phyloP scores from a whole-genome alignment of 2,329 filamentous ascomycete species.

The Paecilomyces dactylethromorphus region DNA sequence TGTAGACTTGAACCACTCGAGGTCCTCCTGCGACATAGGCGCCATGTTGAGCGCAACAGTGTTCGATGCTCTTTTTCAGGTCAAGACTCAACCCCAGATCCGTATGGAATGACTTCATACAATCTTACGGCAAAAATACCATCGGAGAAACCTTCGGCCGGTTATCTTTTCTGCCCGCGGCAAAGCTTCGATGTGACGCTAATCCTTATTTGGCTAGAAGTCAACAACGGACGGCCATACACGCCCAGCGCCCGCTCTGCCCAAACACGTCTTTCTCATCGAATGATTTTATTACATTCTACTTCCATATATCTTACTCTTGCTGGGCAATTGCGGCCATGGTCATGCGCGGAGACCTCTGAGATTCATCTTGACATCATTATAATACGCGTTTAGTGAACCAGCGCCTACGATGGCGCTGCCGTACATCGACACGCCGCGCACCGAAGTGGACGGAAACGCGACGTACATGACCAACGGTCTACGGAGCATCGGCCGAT shows the following conservation, averaged over 20 bases:
- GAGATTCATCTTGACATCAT: neutral
- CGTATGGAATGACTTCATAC: slow-evolving; percentile 26
- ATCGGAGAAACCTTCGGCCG: slow-evolving; percentile 19
- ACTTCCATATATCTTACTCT: slow-evolving; percentile 1
- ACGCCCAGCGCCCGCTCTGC: slow-evolving; percentile 15
- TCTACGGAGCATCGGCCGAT: slow-evolving; percentile 48
- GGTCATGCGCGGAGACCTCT: slow-evolving; percentile 11
- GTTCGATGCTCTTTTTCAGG: neutral
- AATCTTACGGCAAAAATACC: slow-evolving; percentile 9
- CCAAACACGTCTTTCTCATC: slow-evolving; percentile 25
- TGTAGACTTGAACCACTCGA: slow-evolving; percentile 60
- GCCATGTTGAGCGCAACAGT: slow-evolving; percentile 23
- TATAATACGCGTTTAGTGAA: slow-evolving; percentile 4
- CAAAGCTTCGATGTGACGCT: slow-evolving; percentile 11
- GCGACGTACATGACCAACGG: slow-evolving; percentile 67
- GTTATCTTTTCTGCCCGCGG: slow-evolving; percentile 5
- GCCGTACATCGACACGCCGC: slow-evolving; percentile 74
- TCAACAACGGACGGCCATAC: slow-evolving; percentile 29
- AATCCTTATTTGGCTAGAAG: slow-evolving; percentile 30
- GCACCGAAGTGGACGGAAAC: slow-evolving; percentile 72
- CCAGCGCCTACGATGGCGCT: slow-evolving; percentile 51
- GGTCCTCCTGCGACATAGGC: slow-evolving; percentile 47
- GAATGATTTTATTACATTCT: neutral
- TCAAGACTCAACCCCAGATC: slow-evolving; percentile 7
- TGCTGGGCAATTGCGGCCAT: slow-evolving; percentile 12